Percentiles rank a stretch among this genome's conserved stretches.
These are phyloP conservation scores for Populus euphratica DNA, from an alignment of 345 rosid genomes.

Conservation along the genomic window DNA sequence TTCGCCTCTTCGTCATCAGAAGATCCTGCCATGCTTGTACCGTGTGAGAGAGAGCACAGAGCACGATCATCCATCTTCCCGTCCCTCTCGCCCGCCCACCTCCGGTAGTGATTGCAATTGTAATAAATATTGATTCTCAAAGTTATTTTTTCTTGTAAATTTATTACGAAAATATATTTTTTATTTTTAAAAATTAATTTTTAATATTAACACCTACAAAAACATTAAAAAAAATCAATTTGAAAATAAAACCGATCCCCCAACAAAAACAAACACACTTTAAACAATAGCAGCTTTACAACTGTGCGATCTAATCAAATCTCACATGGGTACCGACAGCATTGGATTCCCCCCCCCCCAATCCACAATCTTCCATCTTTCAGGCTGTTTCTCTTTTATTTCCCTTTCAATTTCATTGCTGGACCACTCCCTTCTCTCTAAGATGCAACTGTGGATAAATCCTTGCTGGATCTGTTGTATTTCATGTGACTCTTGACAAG, in stretches of 20 bases:
- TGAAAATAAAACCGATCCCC: no score
- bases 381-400: neutral
- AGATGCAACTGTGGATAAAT: constrained; percentile 41
- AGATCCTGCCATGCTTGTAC: neutral
- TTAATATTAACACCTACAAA: no score
- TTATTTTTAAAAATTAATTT: no score
- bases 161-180: no score
- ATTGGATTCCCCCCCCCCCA: no score
- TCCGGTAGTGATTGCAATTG: no score
- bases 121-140: no score
- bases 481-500: constrained; percentile 86
- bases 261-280: neutral
- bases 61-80: neutral
- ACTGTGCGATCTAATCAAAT: neutral
- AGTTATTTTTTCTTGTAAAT: no score
- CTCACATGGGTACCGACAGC: constrained; percentile 7
- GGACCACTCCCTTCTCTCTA: constrained; percentile 6
- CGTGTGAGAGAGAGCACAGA: neutral
- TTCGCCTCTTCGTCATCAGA: neutral
- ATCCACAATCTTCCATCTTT: neutral
- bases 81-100: neutral
- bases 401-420: neutral
- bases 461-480: constrained; percentile 81
- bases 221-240: no score
- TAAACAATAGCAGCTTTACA: constrained; percentile 8